A percentile compares a stretch with the other conserved stretches of the same genome.
Conservation (phyloP, 805 yeast species). For the Saturnispora quitensis region DNA sequence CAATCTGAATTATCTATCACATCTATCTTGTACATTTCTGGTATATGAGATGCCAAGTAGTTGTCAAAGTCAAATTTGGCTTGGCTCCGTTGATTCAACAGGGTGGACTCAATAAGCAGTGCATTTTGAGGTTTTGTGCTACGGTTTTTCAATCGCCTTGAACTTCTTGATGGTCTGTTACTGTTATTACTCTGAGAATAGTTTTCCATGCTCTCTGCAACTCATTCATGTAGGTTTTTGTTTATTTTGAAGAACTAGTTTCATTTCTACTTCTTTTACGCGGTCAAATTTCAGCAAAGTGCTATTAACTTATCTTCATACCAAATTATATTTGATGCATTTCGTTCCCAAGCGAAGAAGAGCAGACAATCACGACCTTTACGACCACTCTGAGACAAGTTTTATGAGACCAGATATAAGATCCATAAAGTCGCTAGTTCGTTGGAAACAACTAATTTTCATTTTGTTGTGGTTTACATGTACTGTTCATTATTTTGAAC, state of each 20-base stretch:
- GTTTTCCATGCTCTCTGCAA: neutral
- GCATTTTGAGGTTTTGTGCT: neutral
- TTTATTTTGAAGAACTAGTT: neutral
- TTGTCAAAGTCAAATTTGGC: constrained; percentile 30
- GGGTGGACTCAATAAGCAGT: neutral
- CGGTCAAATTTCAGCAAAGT: neutral
- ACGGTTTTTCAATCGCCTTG: neutral
- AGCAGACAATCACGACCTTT: neutral
- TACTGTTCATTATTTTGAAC: constrained; percentile 44
- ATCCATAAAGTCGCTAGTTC: neutral
- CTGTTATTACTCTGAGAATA: neutral
- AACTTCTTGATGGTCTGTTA: neutral
- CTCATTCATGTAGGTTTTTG: neutral
- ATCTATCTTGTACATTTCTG: constrained; percentile 19
- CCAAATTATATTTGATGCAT: neutral
- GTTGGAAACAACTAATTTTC: constrained; percentile 19
- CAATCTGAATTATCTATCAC: constrained; percentile 9
- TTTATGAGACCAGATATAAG: neutral
- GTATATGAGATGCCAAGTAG: constrained; percentile 18
- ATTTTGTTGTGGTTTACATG: constrained; percentile 34
- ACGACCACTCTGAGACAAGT: neutral
- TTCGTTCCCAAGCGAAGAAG: neutral
- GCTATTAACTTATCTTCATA: neutral
- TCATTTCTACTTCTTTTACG: neutral
- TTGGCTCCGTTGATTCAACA: constrained; percentile 1